Evolutionary conservation across 2,329 filamentous ascomycete genomes (phyloP).

Genomic region (Ploettnerulaceae sp.): DNA sequence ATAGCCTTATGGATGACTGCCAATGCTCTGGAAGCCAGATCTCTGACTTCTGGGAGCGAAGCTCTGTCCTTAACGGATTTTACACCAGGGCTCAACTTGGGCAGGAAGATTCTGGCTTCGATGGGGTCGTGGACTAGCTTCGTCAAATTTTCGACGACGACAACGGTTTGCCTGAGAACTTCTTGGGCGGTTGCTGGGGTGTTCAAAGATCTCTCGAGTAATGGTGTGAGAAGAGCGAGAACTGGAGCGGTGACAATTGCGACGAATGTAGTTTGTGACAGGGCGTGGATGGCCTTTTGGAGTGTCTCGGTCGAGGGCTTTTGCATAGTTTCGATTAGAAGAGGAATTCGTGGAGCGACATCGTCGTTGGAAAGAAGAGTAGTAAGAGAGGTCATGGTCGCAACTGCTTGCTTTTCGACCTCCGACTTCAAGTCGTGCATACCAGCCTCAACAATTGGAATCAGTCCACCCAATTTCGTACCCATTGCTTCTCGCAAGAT

Average conservation of each 20-base stretch:
- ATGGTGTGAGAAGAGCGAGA: constrained; percentile 86
- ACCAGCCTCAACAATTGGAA: constrained; percentile 83
- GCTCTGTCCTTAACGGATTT: constrained; percentile 83
- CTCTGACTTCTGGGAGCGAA: constrained; percentile 89
- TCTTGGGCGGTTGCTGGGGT: constrained; percentile 88
- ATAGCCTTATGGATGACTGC: constrained; percentile 92
- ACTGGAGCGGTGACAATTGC: constrained; percentile 94
- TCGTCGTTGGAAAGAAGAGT: constrained; percentile 94
- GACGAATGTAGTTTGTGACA: constrained; percentile 98
- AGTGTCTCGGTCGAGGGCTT: constrained; percentile 82
- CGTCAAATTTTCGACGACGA: constrained; percentile 96
- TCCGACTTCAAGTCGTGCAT: constrained; percentile 97
- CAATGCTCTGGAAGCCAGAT: constrained; percentile 77
- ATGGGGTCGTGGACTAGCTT: constrained; percentile 95
- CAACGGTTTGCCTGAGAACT: constrained; percentile 89
- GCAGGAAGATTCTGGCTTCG: constrained; percentile 90
- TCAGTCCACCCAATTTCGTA: constrained; percentile 75
- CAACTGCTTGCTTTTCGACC: constrained; percentile 80
- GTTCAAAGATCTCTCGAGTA: constrained; percentile 91
- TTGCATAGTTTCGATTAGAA: constrained; percentile 92
- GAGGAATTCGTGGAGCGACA: constrained; percentile 83
- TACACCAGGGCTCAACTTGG: constrained; percentile 90
- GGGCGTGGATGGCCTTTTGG: constrained; percentile 92
- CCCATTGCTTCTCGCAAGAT: constrained; percentile 88
- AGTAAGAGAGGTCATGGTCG: constrained; percentile 87